Percentiles rank a stretch among this genome's conserved stretches.
These are phyloP conservation scores for Podospora pseudocomata DNA, from an alignment of 495 filamentous ascomycete genomes.

Conservation along the genomic window DNA sequence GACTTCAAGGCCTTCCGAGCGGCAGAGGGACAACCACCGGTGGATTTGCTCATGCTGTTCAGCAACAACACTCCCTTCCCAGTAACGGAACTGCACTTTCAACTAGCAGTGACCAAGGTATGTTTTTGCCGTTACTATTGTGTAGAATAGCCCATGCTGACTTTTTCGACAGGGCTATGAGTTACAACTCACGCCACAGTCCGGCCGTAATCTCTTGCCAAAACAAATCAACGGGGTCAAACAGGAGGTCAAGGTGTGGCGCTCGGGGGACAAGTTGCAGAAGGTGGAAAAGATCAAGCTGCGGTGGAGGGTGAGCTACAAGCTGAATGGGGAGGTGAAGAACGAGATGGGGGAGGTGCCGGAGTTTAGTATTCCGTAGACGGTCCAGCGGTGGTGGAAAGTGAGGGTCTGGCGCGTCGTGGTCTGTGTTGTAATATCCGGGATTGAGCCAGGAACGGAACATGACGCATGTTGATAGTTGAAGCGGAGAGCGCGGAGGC, in stretches of 20 bases:
- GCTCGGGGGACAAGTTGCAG: constrained; percentile 58
- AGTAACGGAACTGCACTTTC: constrained; percentile 79
- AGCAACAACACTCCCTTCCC: constrained; percentile 70
- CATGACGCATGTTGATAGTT: neutral
- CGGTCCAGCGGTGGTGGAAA: neutral
- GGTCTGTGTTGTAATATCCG: neutral
- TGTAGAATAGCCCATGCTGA: neutral
- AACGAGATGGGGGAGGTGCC: constrained; percentile 86
- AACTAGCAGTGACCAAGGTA: constrained; percentile 91
- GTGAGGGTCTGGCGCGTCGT: neutral
- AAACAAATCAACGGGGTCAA: constrained; percentile 73
- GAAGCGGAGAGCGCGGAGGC: neutral
- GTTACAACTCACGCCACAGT: constrained; percentile 78
- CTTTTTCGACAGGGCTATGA: constrained; percentile 59
- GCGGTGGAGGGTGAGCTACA: constrained; percentile 82
- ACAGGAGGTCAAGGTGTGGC: constrained; percentile 73
- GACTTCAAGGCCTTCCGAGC: constrained; percentile 46
- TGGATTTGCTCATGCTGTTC: constrained; percentile 66
- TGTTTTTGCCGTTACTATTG: neutral
- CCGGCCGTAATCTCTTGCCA: constrained; percentile 67
- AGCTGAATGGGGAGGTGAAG: constrained; percentile 55
- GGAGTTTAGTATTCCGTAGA: constrained; percentile 66
- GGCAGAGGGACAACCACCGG: constrained; percentile 48
- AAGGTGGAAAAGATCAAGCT: constrained; percentile 78
- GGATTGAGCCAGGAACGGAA: neutral